These are phyloP conservation scores for Tubosaeta sp. DNA, from an alignment of 768 basidiomycete genomes.

Conservation along the genomic window DNA sequence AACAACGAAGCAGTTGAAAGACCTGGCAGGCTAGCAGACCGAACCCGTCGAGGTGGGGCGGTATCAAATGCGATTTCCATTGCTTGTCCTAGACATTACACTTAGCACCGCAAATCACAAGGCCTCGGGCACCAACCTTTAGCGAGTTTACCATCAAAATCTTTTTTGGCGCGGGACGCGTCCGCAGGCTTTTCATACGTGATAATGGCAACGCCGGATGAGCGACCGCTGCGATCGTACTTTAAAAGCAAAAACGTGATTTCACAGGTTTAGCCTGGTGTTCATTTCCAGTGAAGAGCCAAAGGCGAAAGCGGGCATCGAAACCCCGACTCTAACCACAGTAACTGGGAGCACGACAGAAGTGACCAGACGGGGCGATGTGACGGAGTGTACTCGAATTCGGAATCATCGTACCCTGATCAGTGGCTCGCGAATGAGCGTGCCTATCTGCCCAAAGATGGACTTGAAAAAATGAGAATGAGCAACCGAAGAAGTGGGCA, in stretches of 20 bases:
- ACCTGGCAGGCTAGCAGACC: slow-evolving; percentile 44
- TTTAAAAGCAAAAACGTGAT: slow-evolving; percentile 47
- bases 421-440: slow-evolving; percentile 86
- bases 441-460: slow-evolving; percentile 91
- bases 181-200: slow-evolving; percentile 75
- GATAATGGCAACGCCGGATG: slow-evolving; percentile 76
- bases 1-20: slow-evolving; percentile 55
- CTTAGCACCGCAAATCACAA: slow-evolving; percentile 2
- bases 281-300: slow-evolving; percentile 32
- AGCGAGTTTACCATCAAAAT: slow-evolving; percentile 81
- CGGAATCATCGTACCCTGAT: slow-evolving; percentile 84
- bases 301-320: slow-evolving; percentile 42
- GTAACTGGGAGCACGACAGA: slow-evolving; percentile 28
- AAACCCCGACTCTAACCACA: slow-evolving; percentile 28
- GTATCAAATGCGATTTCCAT: slow-evolving; percentile 68
- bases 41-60: slow-evolving; percentile 40
- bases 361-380: slow-evolving; percentile 32
- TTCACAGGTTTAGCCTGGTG: slow-evolving; percentile 58
- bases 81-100: slow-evolving; percentile 58
- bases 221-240: slow-evolving; percentile 96
- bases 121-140: slow-evolving; percentile 54
- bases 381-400: slow-evolving; percentile 36
- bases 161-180: slow-evolving; percentile 78
- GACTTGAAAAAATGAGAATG: slow-evolving; percentile 41
- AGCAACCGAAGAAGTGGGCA: not conserved